phyloP scores from a whole-genome alignment of 2,329 filamentous ascomycete genomes.

The Chaetomium strumarium region DNA sequence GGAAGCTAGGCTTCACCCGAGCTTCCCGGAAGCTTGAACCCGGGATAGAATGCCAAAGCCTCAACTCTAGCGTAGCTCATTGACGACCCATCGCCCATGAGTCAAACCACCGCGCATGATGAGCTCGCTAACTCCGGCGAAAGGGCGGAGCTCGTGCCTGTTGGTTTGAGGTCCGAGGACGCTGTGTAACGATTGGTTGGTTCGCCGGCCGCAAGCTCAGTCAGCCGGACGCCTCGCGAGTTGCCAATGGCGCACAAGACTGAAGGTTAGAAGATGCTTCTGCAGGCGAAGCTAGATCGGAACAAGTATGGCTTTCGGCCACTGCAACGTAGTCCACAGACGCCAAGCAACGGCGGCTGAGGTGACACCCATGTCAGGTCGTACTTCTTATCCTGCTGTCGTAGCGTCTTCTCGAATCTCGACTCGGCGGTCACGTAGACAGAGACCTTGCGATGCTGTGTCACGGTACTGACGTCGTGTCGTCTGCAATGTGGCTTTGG shows the following conservation, averaged over 20 bases:
- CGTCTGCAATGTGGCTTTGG: neutral
- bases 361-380: neutral
- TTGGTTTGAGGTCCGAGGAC: neutral
- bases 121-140: neutral
- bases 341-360: no score
- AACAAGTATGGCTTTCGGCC: neutral
- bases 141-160: neutral
- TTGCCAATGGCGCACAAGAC: neutral
- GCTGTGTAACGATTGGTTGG: neutral
- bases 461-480: neutral
- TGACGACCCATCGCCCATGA: neutral
- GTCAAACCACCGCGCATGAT: neutral
- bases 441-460: conserved; percentile 4
- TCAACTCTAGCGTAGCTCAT: neutral
- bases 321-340: neutral
- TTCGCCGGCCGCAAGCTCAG: neutral
- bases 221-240: neutral
- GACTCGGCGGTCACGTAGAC: neutral
- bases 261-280: neutral
- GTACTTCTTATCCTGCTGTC: neutral
- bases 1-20: neutral
- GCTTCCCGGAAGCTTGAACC: neutral
- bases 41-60: neutral
- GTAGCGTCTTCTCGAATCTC: neutral
- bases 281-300: neutral